Evolutionary conservation across 306 rosid species (phyloP).

Genomic region (Quercus ilex): DNA sequence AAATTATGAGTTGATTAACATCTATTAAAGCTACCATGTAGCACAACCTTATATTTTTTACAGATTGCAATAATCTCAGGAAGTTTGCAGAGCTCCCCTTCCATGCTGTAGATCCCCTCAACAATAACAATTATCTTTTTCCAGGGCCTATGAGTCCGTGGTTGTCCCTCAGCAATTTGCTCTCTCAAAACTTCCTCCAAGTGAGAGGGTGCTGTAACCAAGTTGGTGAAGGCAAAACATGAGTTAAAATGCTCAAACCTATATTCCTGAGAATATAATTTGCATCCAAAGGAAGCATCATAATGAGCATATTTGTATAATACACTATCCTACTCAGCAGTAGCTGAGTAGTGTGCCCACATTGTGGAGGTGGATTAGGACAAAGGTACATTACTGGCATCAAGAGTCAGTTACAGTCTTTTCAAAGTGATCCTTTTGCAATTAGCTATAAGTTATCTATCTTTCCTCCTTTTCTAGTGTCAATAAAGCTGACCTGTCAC

Average conservation of each 20-base stretch:
- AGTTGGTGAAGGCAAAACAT: background rate
- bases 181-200: conserved; percentile 84
- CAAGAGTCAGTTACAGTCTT: too few relatives aligned
- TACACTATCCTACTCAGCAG: too few relatives aligned
- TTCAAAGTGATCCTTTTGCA: too few relatives aligned
- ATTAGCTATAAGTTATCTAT: too few relatives aligned
- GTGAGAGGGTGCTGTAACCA: conserved; percentile 65
- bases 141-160: conserved; percentile 92
- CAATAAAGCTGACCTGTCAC: too few relatives aligned
- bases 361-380: too few relatives aligned
- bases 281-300: too few relatives aligned
- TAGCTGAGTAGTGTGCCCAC: too few relatives aligned
- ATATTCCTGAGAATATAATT: too few relatives aligned
- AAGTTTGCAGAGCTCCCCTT: conserved; percentile 94
- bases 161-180: conserved; percentile 90
- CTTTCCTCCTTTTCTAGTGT: too few relatives aligned
- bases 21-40: background rate
- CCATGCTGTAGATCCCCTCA: conserved; percentile 96
- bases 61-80: conserved; percentile 82
- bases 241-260: background rate
- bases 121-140: conserved; percentile 82
- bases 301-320: background rate
- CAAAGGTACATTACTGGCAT: too few relatives aligned
- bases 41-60: conserved; percentile 68
- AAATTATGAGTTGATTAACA: too few relatives aligned